Conservation (phyloP, 1,284 basidiomycete species). For the Mrakiaceae sp. region DNA sequence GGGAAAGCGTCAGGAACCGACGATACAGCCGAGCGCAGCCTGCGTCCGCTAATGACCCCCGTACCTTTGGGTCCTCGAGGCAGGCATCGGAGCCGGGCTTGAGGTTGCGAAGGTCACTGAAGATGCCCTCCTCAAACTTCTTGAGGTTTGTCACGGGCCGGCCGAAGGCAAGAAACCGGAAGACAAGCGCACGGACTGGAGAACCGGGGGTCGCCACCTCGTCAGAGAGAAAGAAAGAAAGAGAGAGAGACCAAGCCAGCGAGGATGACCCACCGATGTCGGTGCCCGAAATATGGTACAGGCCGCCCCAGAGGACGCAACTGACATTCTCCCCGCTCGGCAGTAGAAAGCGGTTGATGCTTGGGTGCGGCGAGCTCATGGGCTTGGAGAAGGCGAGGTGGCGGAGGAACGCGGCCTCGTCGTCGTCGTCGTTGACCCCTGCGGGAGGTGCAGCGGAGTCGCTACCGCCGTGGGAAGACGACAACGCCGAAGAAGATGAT, state of each 20-base stretch:
- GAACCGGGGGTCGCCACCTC: neutral
- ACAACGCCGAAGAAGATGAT: no score
- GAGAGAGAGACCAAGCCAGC: neutral
- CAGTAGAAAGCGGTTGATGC: conserved; percentile 67
- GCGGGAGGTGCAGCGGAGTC: conserved; percentile 8
- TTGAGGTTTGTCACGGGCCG: conserved; percentile 31
- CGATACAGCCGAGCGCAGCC: no score
- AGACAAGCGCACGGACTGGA: conserved; percentile 66
- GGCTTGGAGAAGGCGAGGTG: conserved; percentile 32
- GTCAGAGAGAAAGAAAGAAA: neutral
- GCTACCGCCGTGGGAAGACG: no score
- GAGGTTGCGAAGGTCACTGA: conserved; percentile 77
- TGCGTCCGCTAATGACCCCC: conserved; percentile 14
- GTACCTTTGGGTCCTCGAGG: conserved; percentile 81
- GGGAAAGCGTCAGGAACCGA: neutral
- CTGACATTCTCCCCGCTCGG: conserved; percentile 77
- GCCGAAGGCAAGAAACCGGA: conserved; percentile 78
- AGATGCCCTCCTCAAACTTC: conserved; percentile 87
- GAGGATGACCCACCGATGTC: conserved; percentile 33
- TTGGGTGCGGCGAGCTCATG: conserved; percentile 42
- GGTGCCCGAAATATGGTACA: conserved; percentile 85
- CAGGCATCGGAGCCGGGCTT: conserved; percentile 83
- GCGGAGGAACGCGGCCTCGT: conserved; percentile 20
- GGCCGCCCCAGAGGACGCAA: conserved; percentile 77
- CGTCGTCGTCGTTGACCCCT: conserved; percentile 16